A percentile compares a stretch with the other conserved stretches of the same genome.
These are phyloP conservation scores for Tetrahymena malaccensis DNA, from an alignment of 73 alveolate genomes.

Conservation along the genomic window DNA sequence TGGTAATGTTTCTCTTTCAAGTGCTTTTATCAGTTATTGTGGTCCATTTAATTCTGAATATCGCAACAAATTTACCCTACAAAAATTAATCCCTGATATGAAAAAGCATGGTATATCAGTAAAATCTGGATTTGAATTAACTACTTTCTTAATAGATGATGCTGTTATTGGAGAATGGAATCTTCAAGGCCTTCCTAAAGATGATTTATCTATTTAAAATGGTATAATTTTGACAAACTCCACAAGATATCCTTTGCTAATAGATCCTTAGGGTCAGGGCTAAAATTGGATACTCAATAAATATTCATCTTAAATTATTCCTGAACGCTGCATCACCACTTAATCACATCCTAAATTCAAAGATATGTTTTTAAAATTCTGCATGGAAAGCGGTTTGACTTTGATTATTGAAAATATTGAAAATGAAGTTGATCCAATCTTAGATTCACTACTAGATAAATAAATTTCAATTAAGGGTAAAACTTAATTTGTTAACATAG, in stretches of 20 bases:
- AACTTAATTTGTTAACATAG: slow-evolving; percentile 81
- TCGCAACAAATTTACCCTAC: slow-evolving; percentile 88
- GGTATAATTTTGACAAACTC: slow-evolving; percentile 99
- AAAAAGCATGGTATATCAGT: slow-evolving; percentile 83
- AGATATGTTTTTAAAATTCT: slow-evolving; percentile 68
- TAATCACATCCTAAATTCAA: slow-evolving; percentile 75
- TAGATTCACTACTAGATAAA: slow-evolving; percentile 98
- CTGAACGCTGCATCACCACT: slow-evolving; percentile 64
- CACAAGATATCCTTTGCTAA: slow-evolving; percentile 94
- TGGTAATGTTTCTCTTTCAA: slow-evolving; percentile 98
- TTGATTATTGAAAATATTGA: slow-evolving; percentile 98
- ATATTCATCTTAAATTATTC: slow-evolving; percentile 61
- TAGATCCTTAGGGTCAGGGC: slow-evolving; percentile 99
- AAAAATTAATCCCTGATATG: slow-evolving; percentile 86
- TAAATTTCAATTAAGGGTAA: slow-evolving; percentile 92
- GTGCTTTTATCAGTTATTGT: slow-evolving; percentile 98
- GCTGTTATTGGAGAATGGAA: slow-evolving; percentile 99
- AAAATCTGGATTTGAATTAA: slow-evolving; percentile 65
- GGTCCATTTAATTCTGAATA: slow-evolving; percentile 99
- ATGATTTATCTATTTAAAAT: slow-evolving; percentile 96
- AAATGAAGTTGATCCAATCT: slow-evolving; percentile 99
- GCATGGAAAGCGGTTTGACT: slow-evolving; percentile 78
- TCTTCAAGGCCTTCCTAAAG: slow-evolving; percentile 98
- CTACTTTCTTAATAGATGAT: slow-evolving; percentile 97
- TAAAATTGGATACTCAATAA: slow-evolving; percentile 87